Percentiles rank a stretch among this genome's conserved stretches.
Evolutionary conservation across 2,329 filamentous ascomycete species (phyloP).

Genomic region (Colletotrichum gigasporum): DNA sequence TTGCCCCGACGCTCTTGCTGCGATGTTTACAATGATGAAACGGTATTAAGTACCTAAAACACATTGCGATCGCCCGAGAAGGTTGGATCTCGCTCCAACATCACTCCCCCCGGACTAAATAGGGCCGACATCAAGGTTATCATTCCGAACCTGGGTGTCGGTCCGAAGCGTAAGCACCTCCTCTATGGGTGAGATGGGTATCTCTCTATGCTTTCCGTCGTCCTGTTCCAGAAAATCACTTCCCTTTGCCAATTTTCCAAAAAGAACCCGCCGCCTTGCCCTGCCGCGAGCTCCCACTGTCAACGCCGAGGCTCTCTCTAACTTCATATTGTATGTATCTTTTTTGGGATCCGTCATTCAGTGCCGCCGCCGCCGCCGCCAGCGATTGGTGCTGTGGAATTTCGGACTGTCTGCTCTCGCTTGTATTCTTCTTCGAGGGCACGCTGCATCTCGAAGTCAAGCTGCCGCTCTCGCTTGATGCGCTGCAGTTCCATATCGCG

Average conservation of each 20-base stretch:
- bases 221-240: background rate
- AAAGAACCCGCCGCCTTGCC: too few species aligned
- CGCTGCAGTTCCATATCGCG: constrained; percentile 95
- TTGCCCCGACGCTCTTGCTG: background rate
- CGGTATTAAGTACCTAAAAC: too few species aligned
- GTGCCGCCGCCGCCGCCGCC: background rate
- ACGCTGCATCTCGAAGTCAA: constrained; percentile 93
- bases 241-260: too few species aligned
- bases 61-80: too few species aligned
- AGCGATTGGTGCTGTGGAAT: constrained; percentile 39
- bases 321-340: too few species aligned
- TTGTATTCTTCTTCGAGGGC: constrained; percentile 88
- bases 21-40: too few species aligned
- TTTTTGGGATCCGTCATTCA: too few species aligned
- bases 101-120: too few species aligned
- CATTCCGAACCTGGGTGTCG: too few species aligned
- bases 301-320: background rate
- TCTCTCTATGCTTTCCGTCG: background rate
- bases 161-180: too few species aligned
- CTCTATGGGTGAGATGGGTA: background rate
- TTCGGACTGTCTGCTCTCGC: constrained; percentile 83
- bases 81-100: background rate
- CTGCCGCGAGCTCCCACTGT: too few species aligned
- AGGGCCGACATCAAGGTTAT: too few species aligned
- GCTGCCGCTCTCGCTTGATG: constrained; percentile 87